Percentiles rank a stretch among this genome's conserved stretches.
These are phyloP conservation scores for Quercus engelmannii DNA, from an alignment of 306 rosid species.

Conservation along the genomic window DNA sequence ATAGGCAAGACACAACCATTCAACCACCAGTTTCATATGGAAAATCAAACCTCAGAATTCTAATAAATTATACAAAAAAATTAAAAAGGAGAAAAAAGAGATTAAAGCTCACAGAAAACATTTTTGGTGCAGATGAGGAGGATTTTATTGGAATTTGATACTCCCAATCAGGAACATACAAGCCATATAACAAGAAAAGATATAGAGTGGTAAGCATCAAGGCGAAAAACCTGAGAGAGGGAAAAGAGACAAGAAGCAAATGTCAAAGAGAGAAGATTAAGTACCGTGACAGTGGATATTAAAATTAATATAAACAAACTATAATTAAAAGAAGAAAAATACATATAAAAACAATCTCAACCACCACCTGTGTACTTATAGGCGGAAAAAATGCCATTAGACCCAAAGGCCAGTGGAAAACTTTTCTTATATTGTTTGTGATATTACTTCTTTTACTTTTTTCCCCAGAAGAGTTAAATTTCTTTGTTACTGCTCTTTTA, in stretches of 20 bases:
- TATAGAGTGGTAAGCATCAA: conserved; percentile 51
- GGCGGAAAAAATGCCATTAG: no score
- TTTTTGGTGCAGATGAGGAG: conserved; percentile 39
- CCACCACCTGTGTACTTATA: no score
- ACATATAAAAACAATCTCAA: no score
- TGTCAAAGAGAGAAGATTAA: neutral
- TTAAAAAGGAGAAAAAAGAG: neutral
- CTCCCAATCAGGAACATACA: conserved; percentile 91
- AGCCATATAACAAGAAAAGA: conserved; percentile 56
- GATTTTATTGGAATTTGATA: conserved; percentile 53
- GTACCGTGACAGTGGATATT: neutral
- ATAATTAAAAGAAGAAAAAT: no score
- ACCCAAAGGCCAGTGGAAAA: no score
- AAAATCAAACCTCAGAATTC: neutral
- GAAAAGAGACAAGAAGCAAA: neutral
- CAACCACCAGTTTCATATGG: conserved; percentile 4
- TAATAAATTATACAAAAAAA: neutral
- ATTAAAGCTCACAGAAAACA: conserved; percentile 59
- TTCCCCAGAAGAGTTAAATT: neutral
- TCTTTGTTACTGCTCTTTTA: neutral
- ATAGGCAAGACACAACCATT: neutral
- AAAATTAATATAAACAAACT: neutral
- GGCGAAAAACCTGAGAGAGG: conserved; percentile 52
- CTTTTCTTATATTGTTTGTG: no score
- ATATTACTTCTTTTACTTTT: neutral